phyloP scores from a whole-genome alignment of 768 basidiomycete species.

The Russula olivacea region DNA sequence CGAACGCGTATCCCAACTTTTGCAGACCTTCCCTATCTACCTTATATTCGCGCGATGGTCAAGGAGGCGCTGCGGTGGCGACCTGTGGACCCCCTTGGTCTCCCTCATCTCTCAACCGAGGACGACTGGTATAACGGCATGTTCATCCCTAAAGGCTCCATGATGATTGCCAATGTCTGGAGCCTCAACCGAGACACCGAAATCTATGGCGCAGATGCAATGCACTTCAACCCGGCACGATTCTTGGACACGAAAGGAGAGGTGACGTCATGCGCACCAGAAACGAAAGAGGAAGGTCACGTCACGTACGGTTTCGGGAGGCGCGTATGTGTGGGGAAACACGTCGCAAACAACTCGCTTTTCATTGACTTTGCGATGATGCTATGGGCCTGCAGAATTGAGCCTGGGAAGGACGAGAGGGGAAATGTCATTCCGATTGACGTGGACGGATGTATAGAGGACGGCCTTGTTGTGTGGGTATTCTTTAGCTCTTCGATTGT shows the following conservation, averaged over 20 bases:
- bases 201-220: constrained; percentile 18
- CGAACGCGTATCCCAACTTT: constrained; percentile 16
- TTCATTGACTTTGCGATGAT: constrained; percentile 22
- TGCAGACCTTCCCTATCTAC: constrained; percentile 15
- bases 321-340: constrained; percentile 19
- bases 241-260: constrained; percentile 7
- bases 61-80: constrained; percentile 22
- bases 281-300: constrained; percentile 22
- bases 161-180: constrained; percentile 22
- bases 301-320: constrained; percentile 21
- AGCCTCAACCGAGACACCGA: constrained; percentile 19
- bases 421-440: constrained; percentile 16
- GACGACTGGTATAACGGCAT: constrained; percentile 24
- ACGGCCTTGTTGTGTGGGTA: constrained; percentile 21
- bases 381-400: constrained; percentile 15
- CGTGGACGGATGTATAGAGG: constrained; percentile 19
- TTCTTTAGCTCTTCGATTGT: not conserved
- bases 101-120: constrained; percentile 19
- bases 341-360: constrained; percentile 21
- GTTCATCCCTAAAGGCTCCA: constrained; percentile 21
- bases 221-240: constrained; percentile 19
- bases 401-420: constrained; percentile 6
- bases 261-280: constrained; percentile 7
- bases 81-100: constrained; percentile 20
- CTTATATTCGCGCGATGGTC: constrained; percentile 21